Evolutionary conservation across 2,329 filamentous ascomycete genomes (phyloP).

Genomic region (Penicillium sp.): DNA sequence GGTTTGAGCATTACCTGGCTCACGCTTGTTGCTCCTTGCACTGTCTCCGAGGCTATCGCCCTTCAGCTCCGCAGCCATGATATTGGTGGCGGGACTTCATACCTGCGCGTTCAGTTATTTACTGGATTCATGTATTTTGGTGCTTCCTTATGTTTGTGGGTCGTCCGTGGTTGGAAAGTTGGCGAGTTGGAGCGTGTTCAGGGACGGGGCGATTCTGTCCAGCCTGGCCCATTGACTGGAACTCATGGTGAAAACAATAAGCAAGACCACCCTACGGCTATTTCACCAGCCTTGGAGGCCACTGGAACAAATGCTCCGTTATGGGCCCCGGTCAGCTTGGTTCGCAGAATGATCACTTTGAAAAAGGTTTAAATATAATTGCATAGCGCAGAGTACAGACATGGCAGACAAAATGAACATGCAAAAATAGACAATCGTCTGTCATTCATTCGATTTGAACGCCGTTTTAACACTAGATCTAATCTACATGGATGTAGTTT

Average conservation of each 20-base stretch:
- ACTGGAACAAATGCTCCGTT: slow-evolving; percentile 8
- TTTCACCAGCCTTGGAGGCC: neutral
- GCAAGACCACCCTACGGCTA: slow-evolving; percentile 3
- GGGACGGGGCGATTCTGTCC: slow-evolving; percentile 9
- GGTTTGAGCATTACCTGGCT: slow-evolving; percentile 61
- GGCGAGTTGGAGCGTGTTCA: slow-evolving; percentile 28
- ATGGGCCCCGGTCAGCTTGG: slow-evolving; percentile 30
- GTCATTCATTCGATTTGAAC: slow-evolving; percentile 7
- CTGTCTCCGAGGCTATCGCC: slow-evolving; percentile 55
- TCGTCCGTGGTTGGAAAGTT: slow-evolving; percentile 43
- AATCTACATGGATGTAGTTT: slow-evolving; percentile 12
- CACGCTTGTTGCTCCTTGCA: slow-evolving; percentile 53
- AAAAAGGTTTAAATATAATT: slow-evolving; percentile 28
- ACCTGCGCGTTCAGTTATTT: slow-evolving; percentile 52
- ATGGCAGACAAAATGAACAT: neutral
- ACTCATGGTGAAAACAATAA: slow-evolving; percentile 11
- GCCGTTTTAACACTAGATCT: slow-evolving; percentile 10
- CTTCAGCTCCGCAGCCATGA: slow-evolving; percentile 52
- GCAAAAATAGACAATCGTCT: neutral
- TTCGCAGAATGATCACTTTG: slow-evolving; percentile 32
- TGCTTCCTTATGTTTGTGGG: slow-evolving; percentile 50
- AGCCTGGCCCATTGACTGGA: slow-evolving; percentile 17
- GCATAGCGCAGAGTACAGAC: neutral
- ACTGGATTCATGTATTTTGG: slow-evolving; percentile 60
- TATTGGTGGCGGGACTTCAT: slow-evolving; percentile 27